phyloP scores from a whole-genome alignment of 2,329 filamentous ascomycete genomes.

The Penicillium palitans region DNA sequence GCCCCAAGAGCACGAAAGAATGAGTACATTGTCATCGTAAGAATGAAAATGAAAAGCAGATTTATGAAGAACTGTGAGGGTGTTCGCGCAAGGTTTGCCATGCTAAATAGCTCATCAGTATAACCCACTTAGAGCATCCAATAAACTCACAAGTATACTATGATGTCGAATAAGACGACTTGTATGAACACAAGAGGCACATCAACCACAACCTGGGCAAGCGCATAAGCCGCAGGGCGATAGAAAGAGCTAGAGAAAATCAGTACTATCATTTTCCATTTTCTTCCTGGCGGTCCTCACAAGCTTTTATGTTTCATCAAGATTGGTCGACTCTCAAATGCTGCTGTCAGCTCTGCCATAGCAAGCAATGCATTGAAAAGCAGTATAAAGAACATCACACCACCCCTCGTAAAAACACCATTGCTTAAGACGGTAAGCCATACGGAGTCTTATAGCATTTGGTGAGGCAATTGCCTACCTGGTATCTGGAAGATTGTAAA shows the following conservation, averaged over 20 bases:
- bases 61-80: conserved; percentile 64
- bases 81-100: conserved; percentile 57
- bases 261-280: conserved; percentile 1
- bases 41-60: conserved; percentile 54
- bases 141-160: conserved; percentile 57
- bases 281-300: conserved; percentile 26
- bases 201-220: conserved; percentile 60
- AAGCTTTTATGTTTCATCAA: conserved; percentile 70
- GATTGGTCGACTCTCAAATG: conserved; percentile 64
- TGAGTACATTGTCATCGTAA: conserved; percentile 57
- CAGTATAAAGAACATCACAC: conserved; percentile 62
- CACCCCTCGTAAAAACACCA: conserved; percentile 61
- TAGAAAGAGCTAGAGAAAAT: conserved; percentile 57
- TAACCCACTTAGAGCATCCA: neutral
- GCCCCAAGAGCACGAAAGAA: conserved; percentile 55
- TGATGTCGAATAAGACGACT: conserved; percentile 58
- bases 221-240: conserved; percentile 59
- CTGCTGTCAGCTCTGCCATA: conserved; percentile 60
- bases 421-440: conserved; percentile 33
- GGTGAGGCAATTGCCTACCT: conserved; percentile 23
- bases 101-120: conserved; percentile 32
- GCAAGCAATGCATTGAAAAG: conserved; percentile 65
- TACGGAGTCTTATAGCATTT: neutral
- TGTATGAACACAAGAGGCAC: conserved; percentile 60
- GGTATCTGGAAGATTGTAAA: conserved; percentile 56